Evolutionary conservation across 176 grass and related monocot species (phyloP).

Genomic region (Leersia perrieri): DNA sequence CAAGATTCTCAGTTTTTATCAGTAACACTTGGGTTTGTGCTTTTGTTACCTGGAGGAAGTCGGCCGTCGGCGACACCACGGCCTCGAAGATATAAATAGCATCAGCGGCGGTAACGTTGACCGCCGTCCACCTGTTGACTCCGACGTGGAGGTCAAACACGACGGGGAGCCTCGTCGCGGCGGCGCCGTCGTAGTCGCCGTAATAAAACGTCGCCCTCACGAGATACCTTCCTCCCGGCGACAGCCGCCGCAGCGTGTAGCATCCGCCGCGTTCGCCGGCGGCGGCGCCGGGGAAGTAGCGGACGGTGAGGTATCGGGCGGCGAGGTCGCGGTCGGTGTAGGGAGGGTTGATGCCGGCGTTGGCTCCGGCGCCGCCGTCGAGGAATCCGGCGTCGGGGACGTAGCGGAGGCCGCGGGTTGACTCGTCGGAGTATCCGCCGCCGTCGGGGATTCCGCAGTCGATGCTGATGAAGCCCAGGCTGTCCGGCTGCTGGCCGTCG

Average conservation of each 20-base stretch:
- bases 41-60: constrained; percentile 36
- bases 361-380: constrained; percentile 2
- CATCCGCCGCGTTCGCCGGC: constrained; percentile 38
- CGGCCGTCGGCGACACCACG: constrained; percentile 8
- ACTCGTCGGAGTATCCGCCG: not conserved
- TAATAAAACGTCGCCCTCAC: constrained; percentile 38
- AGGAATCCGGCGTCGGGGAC: constrained; percentile 36
- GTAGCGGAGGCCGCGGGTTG: not conserved
- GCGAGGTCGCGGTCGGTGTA: not conserved
- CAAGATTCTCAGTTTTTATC: too few species aligned
- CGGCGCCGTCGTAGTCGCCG: constrained; percentile 55
- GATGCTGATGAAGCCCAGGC: constrained; percentile 41
- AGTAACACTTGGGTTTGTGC: too few species aligned
- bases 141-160: constrained; percentile 51
- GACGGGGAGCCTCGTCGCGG: not conserved
- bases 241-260: constrained; percentile 39
- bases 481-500: constrained; percentile 15
- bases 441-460: constrained; percentile 35
- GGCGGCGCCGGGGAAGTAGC: constrained; percentile 34
- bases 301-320: constrained; percentile 7
- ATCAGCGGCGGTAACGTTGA: constrained; percentile 34
- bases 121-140: constrained; percentile 38
- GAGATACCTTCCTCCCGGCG: constrained; percentile 28
- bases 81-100: not conserved
- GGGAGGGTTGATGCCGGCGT: constrained; percentile 9